Percentiles rank a stretch among this genome's conserved stretches.
phyloP scores from a whole-genome alignment of 306 rosid species.

The Prinsepia uniflora region DNA sequence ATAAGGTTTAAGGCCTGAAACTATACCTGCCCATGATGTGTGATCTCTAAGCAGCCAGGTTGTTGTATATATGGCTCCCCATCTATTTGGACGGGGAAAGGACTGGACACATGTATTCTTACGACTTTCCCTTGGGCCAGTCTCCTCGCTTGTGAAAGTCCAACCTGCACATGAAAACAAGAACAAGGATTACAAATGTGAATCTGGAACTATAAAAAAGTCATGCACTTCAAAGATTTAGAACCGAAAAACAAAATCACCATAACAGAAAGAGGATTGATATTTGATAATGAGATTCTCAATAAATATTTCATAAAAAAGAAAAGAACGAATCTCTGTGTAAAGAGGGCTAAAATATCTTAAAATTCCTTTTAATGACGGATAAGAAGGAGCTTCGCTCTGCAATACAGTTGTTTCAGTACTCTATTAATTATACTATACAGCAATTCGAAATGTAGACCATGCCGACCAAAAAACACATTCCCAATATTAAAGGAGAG shows the following conservation, averaged over 20 bases:
- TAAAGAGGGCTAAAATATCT: neutral
- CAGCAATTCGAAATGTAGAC: neutral
- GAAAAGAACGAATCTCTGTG: too few species aligned
- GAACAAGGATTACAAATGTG: neutral
- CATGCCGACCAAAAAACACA: neutral
- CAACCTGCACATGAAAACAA: conserved; percentile 45
- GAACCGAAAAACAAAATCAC: neutral
- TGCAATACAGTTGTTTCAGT: neutral
- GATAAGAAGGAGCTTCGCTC: neutral
- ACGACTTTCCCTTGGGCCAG: conserved; percentile 70
- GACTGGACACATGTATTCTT: conserved; percentile 60
- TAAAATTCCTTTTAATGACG: neutral
- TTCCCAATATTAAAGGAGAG: neutral
- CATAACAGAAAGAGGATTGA: neutral
- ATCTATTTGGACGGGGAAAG: conserved; percentile 82
- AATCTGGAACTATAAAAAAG: too few species aligned
- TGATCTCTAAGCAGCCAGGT: conserved; percentile 55
- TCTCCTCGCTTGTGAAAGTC: conserved; percentile 83
- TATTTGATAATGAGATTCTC: neutral
- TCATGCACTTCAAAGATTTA: neutral
- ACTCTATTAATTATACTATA: neutral
- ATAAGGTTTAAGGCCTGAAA: neutral
- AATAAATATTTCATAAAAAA: neutral
- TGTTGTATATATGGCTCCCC: conserved; percentile 72
- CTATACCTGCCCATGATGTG: conserved; percentile 58